Percentiles rank a stretch among this genome's conserved stretches.
Evolutionary conservation across 805 yeast species (phyloP).

Genomic region (Wickerhamomyces bisporus): DNA sequence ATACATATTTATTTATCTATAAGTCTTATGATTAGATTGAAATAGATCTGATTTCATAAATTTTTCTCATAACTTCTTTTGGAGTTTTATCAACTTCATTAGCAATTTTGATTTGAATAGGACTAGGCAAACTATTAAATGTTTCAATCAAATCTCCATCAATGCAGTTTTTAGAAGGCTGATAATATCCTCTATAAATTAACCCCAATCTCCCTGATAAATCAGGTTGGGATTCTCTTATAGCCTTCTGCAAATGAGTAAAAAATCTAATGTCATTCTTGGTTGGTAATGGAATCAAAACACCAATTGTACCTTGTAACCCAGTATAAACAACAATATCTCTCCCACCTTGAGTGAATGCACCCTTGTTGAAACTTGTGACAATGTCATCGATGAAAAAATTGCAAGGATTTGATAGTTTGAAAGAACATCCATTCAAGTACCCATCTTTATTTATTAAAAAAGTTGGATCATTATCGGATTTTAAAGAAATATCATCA

Average conservation of each 20-base stretch:
- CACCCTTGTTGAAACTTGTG: constrained; percentile 50
- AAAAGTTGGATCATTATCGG: constrained; percentile 42
- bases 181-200: constrained; percentile 71
- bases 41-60: constrained; percentile 44
- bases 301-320: constrained; percentile 77
- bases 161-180: constrained; percentile 69
- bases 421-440: constrained; percentile 48
- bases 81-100: constrained; percentile 41
- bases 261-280: constrained; percentile 58
- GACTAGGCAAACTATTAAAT: constrained; percentile 14
- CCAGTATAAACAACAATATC: constrained; percentile 70
- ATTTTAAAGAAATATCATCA: constrained; percentile 37
- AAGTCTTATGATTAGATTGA: constrained; percentile 6
- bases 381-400: constrained; percentile 69
- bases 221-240: constrained; percentile 27
- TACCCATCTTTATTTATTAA: constrained; percentile 27
- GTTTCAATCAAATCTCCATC: constrained; percentile 86
- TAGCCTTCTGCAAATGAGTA: constrained; percentile 43
- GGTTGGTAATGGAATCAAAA: constrained; percentile 61
- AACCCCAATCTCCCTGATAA: constrained; percentile 59
- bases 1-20: too few species aligned
- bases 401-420: constrained; percentile 48
- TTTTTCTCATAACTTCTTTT: constrained; percentile 44
- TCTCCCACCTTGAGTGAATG: constrained; percentile 55
- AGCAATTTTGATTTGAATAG: constrained; percentile 17